These are phyloP conservation scores for Lycium ferocissimum DNA, from an alignment of 257 asterid species.

Conservation along the genomic window DNA sequence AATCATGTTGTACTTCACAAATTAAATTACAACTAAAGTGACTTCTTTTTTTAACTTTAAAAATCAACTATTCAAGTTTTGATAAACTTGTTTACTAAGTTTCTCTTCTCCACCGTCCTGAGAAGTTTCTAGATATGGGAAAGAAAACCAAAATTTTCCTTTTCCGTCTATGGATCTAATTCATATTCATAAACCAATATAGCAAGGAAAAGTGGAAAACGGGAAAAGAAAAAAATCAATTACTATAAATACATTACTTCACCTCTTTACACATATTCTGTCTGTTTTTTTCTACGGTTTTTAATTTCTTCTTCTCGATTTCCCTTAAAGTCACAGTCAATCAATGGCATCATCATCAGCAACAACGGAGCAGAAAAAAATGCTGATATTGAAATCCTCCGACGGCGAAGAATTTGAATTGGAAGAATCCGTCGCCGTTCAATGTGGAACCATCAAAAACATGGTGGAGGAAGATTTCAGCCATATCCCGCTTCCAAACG, in stretches of 20 bases:
- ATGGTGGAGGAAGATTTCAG: constrained; percentile 33
- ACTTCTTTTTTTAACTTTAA: too few relatives aligned
- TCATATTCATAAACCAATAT: not conserved
- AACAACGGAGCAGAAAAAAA: not conserved
- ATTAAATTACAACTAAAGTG: too few relatives aligned
- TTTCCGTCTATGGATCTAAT: too few relatives aligned
- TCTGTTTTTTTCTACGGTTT: not conserved
- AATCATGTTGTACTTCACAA: too few relatives aligned
- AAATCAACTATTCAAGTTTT: too few relatives aligned
- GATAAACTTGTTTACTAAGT: too few relatives aligned
- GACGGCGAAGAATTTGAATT: constrained; percentile 24
- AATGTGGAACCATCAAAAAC: not conserved
- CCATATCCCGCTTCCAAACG: constrained; percentile 28
- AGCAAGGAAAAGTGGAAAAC: not conserved
- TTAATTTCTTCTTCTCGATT: too few relatives aligned
- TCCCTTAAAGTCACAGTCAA: too few relatives aligned
- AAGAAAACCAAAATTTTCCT: not conserved
- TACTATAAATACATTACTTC: not conserved
- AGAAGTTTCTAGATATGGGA: not conserved
- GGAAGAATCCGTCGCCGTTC: constrained; percentile 18
- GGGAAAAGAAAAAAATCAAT: not conserved
- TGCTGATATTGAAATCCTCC: constrained; percentile 20
- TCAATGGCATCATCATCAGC: not conserved
- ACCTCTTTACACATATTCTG: not conserved
- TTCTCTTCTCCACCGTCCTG: too few relatives aligned